These are phyloP conservation scores for Trichosporon faecale DNA, from an alignment of 1,284 basidiomycete genomes.

Conservation along the genomic window DNA sequence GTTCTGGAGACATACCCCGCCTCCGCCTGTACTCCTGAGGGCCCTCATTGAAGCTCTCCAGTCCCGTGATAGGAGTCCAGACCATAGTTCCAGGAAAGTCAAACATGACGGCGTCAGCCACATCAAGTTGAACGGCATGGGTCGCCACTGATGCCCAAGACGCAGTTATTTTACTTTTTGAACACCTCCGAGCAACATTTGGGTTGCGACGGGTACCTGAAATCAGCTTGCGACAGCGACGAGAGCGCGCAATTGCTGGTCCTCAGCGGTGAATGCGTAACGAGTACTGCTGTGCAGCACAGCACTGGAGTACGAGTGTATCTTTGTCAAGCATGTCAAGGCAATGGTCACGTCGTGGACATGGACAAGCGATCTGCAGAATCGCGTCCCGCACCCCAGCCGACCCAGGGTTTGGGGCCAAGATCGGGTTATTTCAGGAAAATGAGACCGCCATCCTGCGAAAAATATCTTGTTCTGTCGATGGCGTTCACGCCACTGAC, in stretches of 20 bases:
- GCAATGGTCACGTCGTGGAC: too few relatives aligned
- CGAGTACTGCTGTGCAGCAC: not conserved
- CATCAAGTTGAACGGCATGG: too few relatives aligned
- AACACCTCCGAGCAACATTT: not conserved
- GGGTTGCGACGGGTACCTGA: not conserved
- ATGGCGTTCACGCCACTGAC: not conserved
- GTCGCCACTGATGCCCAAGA: too few relatives aligned
- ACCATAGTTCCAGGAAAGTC: too few relatives aligned
- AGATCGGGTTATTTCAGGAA: not conserved
- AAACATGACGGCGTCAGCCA: too few relatives aligned
- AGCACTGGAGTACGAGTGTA: not conserved
- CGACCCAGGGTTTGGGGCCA: not conserved
- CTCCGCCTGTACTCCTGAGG: not conserved
- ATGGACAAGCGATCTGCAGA: not conserved
- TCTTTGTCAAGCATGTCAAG: too few relatives aligned
- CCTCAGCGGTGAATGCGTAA: not conserved
- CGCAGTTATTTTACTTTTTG: too few relatives aligned
- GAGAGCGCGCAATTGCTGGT: not conserved
- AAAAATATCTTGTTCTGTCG: not conserved
- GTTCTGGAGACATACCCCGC: not conserved
- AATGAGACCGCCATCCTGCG: not conserved
- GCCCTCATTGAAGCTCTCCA: not conserved
- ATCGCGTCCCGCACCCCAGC: too few relatives aligned
- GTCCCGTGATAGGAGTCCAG: too few relatives aligned
- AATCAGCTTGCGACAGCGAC: not conserved